A percentile compares a stretch with the other conserved stretches of the same genome.
These are phyloP conservation scores for Yamadazyma sp. DNA, from an alignment of 1,139 yeast species.

Conservation along the genomic window DNA sequence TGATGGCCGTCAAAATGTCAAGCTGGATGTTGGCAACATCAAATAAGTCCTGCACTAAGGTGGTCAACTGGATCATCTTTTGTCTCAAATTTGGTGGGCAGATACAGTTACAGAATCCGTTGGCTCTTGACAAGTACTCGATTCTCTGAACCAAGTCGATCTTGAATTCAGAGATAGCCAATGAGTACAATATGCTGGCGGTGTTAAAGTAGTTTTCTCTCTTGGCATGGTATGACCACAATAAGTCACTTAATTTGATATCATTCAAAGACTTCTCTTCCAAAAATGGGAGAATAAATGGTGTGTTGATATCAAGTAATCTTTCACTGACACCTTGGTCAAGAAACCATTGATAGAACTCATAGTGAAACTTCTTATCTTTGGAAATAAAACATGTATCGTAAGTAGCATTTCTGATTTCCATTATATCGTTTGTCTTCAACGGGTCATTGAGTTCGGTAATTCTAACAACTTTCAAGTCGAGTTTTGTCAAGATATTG, in stretches of 20 bases:
- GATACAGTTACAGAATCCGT: constrained; percentile 86
- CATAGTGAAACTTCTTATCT: constrained; percentile 85
- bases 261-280: constrained; percentile 69
- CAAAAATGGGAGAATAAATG: constrained; percentile 74
- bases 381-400: constrained; percentile 68
- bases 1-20: constrained; percentile 64
- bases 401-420: constrained; percentile 71
- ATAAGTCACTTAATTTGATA: constrained; percentile 71
- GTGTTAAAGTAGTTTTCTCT: constrained; percentile 78
- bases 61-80: constrained; percentile 68
- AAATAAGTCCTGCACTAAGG: constrained; percentile 73
- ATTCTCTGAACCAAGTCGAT: constrained; percentile 72
- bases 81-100: constrained; percentile 79
- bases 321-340: constrained; percentile 75
- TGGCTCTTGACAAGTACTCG: constrained; percentile 87
- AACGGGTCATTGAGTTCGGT: constrained; percentile 45
- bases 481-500: constrained; percentile 69
- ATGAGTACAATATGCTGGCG: constrained; percentile 72
- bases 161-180: constrained; percentile 74
- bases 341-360: constrained; percentile 91
- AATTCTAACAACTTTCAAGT: constrained; percentile 59
- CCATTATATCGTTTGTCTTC: constrained; percentile 53
- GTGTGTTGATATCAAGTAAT: constrained; percentile 76
- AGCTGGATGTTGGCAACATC: constrained; percentile 89
- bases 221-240: constrained; percentile 89